A percentile compares a stretch with the other conserved stretches of the same genome.
phyloP scores from a whole-genome alignment of 768 basidiomycete genomes.

The Leccinum ochraceum region DNA sequence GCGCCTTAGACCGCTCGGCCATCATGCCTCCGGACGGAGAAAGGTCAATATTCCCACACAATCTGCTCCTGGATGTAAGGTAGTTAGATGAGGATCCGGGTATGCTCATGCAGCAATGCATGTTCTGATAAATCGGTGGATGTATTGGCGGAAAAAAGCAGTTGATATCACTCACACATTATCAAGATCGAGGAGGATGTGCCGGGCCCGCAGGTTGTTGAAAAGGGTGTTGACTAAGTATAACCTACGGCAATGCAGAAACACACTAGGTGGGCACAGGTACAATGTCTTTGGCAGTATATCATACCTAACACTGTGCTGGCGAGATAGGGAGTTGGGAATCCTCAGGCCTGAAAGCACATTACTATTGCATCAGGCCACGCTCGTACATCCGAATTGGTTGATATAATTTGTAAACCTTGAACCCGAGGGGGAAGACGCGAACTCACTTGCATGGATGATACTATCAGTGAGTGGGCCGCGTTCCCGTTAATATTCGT shows the following conservation, averaged over 20 bases:
- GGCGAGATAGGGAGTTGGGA: background rate
- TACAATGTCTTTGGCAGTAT: background rate
- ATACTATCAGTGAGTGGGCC: too few relatives aligned
- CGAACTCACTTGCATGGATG: too few relatives aligned
- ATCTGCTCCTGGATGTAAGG: background rate
- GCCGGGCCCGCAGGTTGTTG: background rate
- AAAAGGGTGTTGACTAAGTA: background rate
- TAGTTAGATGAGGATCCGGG: too few relatives aligned
- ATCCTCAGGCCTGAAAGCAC: background rate
- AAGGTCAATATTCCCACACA: background rate
- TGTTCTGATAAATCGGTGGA: background rate
- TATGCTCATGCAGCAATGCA: background rate
- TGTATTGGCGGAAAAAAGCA: background rate
- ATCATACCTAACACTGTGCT: background rate
- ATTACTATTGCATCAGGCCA: too few relatives aligned
- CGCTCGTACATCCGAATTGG: background rate
- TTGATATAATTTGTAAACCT: background rate
- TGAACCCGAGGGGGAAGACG: too few relatives aligned
- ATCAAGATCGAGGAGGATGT: background rate
- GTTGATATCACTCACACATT: background rate
- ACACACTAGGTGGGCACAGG: background rate
- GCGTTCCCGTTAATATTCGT: conserved; percentile 4
- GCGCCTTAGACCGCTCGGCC: conserved; percentile 65
- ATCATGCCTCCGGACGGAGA: conserved; percentile 32
- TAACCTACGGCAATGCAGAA: background rate